Base-by-base conservation (phyloP, 1,139 yeast species). In the Martiniozyma asiatica region DNA sequence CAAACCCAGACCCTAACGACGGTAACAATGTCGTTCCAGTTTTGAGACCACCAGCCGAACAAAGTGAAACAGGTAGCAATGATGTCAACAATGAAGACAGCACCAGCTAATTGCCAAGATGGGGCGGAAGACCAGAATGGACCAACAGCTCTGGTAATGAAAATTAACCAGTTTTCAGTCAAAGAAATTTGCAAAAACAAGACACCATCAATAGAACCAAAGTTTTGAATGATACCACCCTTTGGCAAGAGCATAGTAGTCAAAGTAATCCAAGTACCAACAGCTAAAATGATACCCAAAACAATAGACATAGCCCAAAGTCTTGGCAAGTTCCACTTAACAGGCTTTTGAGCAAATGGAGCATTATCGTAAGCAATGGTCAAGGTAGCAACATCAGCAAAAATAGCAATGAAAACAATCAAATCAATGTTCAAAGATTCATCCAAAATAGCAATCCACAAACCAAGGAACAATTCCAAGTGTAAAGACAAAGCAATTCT, bases 21-120 rank as follows among this genome's bases (percentile, higher is more conserved):
- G 37, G 95, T 76, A 53, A 85, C 95, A 51, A 84, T 77, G 65
- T 84, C 93, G 59, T 89, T 84, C 93, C 93, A 80, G 79, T 85
- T 85, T 66, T 81, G 92, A 51, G 94, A 81, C 85, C 92, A 78
- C 95, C 95, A 85, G 53, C 96, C 95, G 76, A 84, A 85, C 57
- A 84, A 65, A 52, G 82, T 65, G 73, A 82, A 82, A 75, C 81
- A 73, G 43, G 94, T 82, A 47, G 94, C 92, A 51, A 82, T 63
- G 68, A 81, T 63, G 65, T 82, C 94, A 57, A 82, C 94, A 58
- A 65, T 67, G 54, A 80, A 68, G 55, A 82, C 93, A 53, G 94
- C 94, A 70, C 92, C 93, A 52, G 87, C 56, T 65, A 82, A 76
- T 72, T 82, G 94, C 94, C 94, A 82, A 31, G 94, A 81, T 68